phyloP scores from a whole-genome alignment of 2,329 filamentous ascomycete genomes.

The Xylariaceae sp. region DNA sequence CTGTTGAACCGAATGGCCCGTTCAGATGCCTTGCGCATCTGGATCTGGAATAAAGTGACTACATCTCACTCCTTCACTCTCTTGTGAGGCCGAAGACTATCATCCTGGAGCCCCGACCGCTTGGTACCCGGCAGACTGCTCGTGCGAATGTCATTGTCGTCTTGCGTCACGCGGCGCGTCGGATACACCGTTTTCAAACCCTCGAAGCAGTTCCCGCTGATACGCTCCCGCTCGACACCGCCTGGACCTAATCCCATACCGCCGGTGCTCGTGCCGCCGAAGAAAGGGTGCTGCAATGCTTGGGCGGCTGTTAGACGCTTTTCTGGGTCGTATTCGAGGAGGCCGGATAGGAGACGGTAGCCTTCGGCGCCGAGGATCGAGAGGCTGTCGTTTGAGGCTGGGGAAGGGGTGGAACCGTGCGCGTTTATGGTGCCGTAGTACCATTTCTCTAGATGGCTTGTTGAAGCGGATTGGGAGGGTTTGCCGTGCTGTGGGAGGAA shows the following conservation, averaged over 20 bases:
- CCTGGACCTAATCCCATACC: not conserved
- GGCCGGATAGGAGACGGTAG: slow-evolving; percentile 70
- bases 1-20: too few species aligned
- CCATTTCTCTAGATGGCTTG: slow-evolving; percentile 66
- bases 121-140: slow-evolving; percentile 88
- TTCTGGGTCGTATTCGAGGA: slow-evolving; percentile 89
- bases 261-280: slow-evolving; percentile 35
- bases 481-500: slow-evolving; percentile 28
- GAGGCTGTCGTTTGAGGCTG: slow-evolving; percentile 39
- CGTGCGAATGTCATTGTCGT: slow-evolving; percentile 93
- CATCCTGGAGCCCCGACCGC: slow-evolving; percentile 77
- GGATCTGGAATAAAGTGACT: not conserved
- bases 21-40: not conserved
- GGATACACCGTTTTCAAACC: slow-evolving; percentile 86
- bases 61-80: slow-evolving; percentile 49
- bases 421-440: slow-evolving; percentile 67
- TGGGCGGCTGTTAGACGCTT: slow-evolving; percentile 82
- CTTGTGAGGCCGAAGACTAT: slow-evolving; percentile 59
- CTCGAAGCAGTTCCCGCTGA: slow-evolving; percentile 84
- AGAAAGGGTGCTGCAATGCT: slow-evolving; percentile 88
- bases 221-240: slow-evolving; percentile 47
- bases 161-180: slow-evolving; percentile 80
- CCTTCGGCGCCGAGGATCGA: slow-evolving; percentile 68
- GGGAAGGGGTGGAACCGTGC: slow-evolving; percentile 43
- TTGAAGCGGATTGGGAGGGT: slow-evolving; percentile 33